phyloP scores from a whole-genome alignment of 2,329 filamentous ascomycete genomes.

The Ophiostoma ulmi region DNA sequence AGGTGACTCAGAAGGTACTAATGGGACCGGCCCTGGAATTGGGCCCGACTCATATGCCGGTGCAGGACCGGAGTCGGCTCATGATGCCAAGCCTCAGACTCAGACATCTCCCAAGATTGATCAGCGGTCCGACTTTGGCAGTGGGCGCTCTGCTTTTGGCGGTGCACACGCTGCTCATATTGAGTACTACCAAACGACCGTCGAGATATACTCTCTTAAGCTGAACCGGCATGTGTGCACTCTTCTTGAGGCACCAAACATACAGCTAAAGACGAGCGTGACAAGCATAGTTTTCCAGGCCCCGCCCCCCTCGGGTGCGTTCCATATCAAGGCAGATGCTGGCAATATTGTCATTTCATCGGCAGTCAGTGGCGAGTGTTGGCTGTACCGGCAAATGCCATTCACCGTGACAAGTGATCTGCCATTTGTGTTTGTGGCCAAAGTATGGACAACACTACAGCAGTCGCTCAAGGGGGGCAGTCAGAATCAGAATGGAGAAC shows the following conservation, averaged over 20 bases:
- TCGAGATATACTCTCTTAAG: conserved; percentile 81
- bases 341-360: conserved; percentile 71
- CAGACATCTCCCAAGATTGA: conserved; percentile 14
- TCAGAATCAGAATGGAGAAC: conserved; percentile 31
- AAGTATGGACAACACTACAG: conserved; percentile 86
- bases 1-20: conserved; percentile 27
- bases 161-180: conserved; percentile 35
- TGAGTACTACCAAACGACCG: conserved; percentile 74
- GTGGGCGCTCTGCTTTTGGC: background rate
- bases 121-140: conserved; percentile 27
- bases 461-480: conserved; percentile 47
- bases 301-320: conserved; percentile 64
- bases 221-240: conserved; percentile 67
- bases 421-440: conserved; percentile 66
- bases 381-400: conserved; percentile 59
- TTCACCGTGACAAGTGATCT: conserved; percentile 41
- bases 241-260: conserved; percentile 64
- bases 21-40: conserved; percentile 3
- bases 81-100: background rate
- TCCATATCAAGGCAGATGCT: conserved; percentile 67
- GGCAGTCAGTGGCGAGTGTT: conserved; percentile 80
- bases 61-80: background rate
- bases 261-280: conserved; percentile 54
- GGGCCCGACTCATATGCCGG: background rate
- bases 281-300: conserved; percentile 61